Base-by-base conservation (phyloP, 192 early-diverging fungal species). In the Mortierella antarctica region DNA sequence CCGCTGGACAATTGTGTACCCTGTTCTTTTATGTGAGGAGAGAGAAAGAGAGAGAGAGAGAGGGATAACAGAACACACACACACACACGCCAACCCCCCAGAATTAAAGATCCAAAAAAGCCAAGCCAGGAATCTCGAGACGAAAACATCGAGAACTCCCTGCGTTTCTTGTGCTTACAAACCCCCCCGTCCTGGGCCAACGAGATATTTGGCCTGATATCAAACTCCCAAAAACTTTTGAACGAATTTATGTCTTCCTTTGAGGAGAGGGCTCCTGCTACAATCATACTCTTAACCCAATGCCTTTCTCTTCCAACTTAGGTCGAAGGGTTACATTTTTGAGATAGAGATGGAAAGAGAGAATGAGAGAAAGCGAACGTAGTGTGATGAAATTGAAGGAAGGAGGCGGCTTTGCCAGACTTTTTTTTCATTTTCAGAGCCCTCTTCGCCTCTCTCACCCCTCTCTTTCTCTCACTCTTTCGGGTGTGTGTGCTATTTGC, bases 251-350 rank as follows among this genome's bases (percentile, higher is more conserved):
- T 79, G 75, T 79, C 67, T 61, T 62, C 48, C 71, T 61, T 65
- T 71, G 75, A 71, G 75, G 75, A 79, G 75, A 79, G 75, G 75
- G 75, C 75, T 79, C 75, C 75, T 71, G 62, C 58, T 79, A 69
- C 62, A 52, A 76, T 56, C 50, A 53, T 56, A 56, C 56, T 57
- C 31, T 31, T 31, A 31, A 31, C 31, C 31, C 31, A 31, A 31
- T 31, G 31, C 31, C 31, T 31, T 31, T 31, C 31, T 31, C 31
- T 31, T 1, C 31, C 31, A 1, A 31, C 31, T 31, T 31, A 31
- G 31, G 31, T 31, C 31, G 31, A 31, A 31, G 31, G 31, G 31
- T 31, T n/a, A n/a, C 31, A 31, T 31, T 31, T 31, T 31, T 31
- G 31, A 31, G 31, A 31, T 31, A 31, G 31, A 31, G 1, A 3